A percentile compares a stretch with the other conserved stretches of the same genome.
Conservation (phyloP, 169 alveolate genomes). For the Plasmodium vivax region DNA sequence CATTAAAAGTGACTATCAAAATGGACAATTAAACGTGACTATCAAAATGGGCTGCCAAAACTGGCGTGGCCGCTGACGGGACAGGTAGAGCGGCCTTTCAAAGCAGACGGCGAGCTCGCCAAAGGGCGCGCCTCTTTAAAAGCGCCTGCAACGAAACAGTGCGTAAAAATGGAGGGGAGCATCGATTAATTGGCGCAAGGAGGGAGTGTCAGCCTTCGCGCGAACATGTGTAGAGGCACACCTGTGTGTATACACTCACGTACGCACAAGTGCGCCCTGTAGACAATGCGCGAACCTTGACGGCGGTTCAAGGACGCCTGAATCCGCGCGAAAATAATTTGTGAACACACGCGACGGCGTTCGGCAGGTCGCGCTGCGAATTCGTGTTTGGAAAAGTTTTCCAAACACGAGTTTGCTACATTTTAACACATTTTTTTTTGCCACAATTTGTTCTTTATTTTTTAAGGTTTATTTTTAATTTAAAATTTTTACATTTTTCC, state of each 20-base stretch:
- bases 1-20: too few relatives aligned
- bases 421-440: slow-evolving; percentile 4
- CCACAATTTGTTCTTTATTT: background rate
- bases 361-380: background rate
- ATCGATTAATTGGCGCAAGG: background rate
- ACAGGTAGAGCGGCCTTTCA: background rate
- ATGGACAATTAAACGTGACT: background rate
- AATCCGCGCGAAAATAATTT: background rate
- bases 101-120: background rate
- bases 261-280: background rate
- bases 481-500: background rate
- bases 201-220: background rate
- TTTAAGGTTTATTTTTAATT: background rate
- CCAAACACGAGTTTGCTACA: background rate
- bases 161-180: background rate
- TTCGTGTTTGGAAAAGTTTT: slow-evolving; percentile 8
- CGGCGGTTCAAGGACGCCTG: background rate
- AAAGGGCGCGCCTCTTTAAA: background rate
- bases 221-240: background rate
- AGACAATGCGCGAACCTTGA: background rate
- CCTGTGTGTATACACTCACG: background rate
- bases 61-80: background rate
- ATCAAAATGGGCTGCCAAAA: too few relatives aligned
- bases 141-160: background rate
- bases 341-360: slow-evolving; percentile 5